phyloP scores from a whole-genome alignment of 352 stramenopile species.

The Discostella stelligera region DNA sequence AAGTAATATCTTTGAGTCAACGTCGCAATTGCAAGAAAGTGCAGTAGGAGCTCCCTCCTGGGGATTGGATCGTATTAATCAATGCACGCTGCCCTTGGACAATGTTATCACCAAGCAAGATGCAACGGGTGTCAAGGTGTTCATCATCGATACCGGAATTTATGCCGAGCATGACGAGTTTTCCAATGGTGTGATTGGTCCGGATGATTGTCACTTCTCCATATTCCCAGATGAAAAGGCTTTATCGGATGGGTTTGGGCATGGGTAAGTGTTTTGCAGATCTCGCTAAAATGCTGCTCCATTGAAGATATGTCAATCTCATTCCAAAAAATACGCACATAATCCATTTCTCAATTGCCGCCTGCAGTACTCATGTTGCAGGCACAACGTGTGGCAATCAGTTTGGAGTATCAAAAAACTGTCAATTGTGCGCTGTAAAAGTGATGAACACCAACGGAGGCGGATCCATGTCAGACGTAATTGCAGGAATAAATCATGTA shows the following conservation, averaged over 20 bases:
- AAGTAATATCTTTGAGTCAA: no score
- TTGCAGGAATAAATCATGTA: neutral
- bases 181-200: neutral
- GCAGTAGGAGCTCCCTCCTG: neutral
- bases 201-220: neutral
- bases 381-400: neutral
- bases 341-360: neutral
- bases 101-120: neutral
- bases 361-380: neutral
- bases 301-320: neutral
- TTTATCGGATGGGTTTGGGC: neutral
- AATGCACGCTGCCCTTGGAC: neutral
- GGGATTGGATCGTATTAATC: conserved; percentile 6
- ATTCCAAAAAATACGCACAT: neutral
- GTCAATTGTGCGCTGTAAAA: conserved; percentile 1
- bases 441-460: neutral
- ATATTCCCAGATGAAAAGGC: neutral
- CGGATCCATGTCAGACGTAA: neutral
- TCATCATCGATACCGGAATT: conserved; percentile 3
- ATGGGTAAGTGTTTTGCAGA: neutral
- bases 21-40: no score
- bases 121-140: neutral
- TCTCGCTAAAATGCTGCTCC: neutral
- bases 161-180: conserved; percentile 1
- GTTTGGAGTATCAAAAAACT: neutral